phyloP scores from a whole-genome alignment of 2,329 filamentous ascomycete species.

The Fusarium sp. region DNA sequence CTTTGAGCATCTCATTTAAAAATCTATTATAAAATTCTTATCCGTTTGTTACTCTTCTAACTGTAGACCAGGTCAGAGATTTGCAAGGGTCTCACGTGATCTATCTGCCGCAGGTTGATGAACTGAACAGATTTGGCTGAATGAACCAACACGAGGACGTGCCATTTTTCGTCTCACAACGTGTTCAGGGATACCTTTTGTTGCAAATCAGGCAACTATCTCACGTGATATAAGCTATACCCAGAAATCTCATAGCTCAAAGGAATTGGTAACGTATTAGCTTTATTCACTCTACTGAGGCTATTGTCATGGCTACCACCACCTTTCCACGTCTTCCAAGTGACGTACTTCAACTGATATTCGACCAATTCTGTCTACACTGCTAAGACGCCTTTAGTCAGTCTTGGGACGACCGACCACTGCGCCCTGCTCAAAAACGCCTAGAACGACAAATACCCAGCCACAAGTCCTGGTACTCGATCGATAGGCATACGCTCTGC shows the following conservation, averaged over 20 bases:
- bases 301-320: neutral
- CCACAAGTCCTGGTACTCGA: neutral
- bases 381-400: slow-evolving; percentile 1
- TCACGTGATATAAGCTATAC: neutral
- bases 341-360: neutral
- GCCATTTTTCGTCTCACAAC: too few relatives aligned
- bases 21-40: neutral
- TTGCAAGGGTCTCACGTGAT: too few relatives aligned
- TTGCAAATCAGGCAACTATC: too few relatives aligned
- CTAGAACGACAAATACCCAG: neutral
- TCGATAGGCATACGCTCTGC: slow-evolving; percentile 9
- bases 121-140: too few relatives aligned
- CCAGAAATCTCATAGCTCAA: neutral
- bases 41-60: too few relatives aligned
- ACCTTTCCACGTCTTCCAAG: neutral
- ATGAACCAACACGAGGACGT: too few relatives aligned
- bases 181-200: too few relatives aligned
- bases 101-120: too few relatives aligned
- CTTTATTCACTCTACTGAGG: neutral
- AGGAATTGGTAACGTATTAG: neutral
- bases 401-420: slow-evolving; percentile 5
- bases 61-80: too few relatives aligned
- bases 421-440: neutral
- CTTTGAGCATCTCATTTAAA: too few relatives aligned
- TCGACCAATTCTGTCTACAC: slow-evolving; percentile 9